phyloP scores from a whole-genome alignment of 148 eudicot genomes.

The Rhododendron henanense region DNA sequence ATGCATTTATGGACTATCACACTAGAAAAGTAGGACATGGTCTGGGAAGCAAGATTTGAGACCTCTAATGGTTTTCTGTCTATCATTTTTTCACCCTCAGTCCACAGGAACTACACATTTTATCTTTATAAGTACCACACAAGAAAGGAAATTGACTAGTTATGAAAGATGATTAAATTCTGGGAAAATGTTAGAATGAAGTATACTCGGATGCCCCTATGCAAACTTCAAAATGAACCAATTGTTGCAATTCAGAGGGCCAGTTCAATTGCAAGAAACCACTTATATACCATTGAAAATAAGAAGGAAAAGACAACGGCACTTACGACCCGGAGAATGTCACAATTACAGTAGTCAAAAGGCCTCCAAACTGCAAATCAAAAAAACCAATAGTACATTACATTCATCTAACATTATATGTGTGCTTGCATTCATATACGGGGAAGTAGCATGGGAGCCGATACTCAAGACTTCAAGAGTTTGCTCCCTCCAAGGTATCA shows the following conservation, averaged over 20 bases:
- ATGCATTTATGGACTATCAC: not conserved
- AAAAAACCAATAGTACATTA: not conserved
- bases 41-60: not conserved
- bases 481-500: no score
- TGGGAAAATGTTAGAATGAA: not conserved
- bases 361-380: slow-evolving; percentile 78
- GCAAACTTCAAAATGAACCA: not conserved
- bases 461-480: not conserved
- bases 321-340: slow-evolving; percentile 97
- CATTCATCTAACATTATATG: not conserved
- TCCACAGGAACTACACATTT: no score
- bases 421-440: not conserved
- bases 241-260: not conserved
- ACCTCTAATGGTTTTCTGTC: not conserved
- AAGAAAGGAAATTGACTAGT: not conserved
- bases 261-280: not conserved
- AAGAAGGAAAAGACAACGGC: slow-evolving; percentile 1
- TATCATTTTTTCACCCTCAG: not conserved
- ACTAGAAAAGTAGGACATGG: not conserved
- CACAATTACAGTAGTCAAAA: slow-evolving; percentile 71
- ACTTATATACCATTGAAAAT: not conserved
- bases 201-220: not conserved
- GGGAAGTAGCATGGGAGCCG: not conserved
- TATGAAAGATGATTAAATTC: no score
- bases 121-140: no score